These are phyloP conservation scores for Galeopsis tetrahit DNA, from an alignment of 257 asterid species.

Conservation along the genomic window DNA sequence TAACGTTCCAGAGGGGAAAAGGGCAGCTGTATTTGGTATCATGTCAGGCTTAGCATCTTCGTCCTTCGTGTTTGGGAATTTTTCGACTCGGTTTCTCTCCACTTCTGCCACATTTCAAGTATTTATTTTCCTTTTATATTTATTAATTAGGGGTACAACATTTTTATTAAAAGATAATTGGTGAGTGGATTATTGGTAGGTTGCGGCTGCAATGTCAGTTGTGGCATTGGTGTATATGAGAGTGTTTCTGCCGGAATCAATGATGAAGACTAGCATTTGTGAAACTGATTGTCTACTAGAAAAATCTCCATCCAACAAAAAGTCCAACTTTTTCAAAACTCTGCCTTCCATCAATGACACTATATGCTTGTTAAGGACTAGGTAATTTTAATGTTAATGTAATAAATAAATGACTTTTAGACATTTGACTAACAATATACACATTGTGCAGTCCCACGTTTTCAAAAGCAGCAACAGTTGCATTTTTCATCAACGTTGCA, in stretches of 20 bases:
- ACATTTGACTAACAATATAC: not conserved
- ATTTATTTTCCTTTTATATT: too few relatives aligned
- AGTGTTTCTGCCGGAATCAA: slow-evolving; percentile 72
- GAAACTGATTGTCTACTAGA: slow-evolving; percentile 67
- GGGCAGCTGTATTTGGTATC: slow-evolving; percentile 79
- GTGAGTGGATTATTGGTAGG: slow-evolving; percentile 46
- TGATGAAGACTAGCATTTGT: slow-evolving; percentile 18
- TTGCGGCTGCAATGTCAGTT: slow-evolving; percentile 71
- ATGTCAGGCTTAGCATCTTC: slow-evolving; percentile 80
- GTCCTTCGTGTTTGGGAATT: slow-evolving; percentile 85
- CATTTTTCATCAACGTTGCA: slow-evolving; percentile 70
- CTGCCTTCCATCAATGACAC: slow-evolving; percentile 66
- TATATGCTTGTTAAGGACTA: slow-evolving; percentile 63
- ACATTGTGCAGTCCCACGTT: slow-evolving; percentile 66
- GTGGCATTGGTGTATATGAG: slow-evolving; percentile 76
- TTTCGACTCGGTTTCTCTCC: slow-evolving; percentile 82
- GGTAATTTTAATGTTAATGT: slow-evolving; percentile 19
- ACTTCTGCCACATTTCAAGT: slow-evolving; percentile 80
- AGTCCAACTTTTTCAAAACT: slow-evolving; percentile 50
- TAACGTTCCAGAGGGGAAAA: slow-evolving; percentile 68
- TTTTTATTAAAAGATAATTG: too few relatives aligned
- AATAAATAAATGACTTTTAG: too few relatives aligned
- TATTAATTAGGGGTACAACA: too few relatives aligned
- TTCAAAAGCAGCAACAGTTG: slow-evolving; percentile 77
- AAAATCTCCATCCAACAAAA: slow-evolving; percentile 53